Evolutionary conservation across 2,329 filamentous ascomycete genomes (phyloP).

Genomic region (Aurifilum marmelostoma): DNA sequence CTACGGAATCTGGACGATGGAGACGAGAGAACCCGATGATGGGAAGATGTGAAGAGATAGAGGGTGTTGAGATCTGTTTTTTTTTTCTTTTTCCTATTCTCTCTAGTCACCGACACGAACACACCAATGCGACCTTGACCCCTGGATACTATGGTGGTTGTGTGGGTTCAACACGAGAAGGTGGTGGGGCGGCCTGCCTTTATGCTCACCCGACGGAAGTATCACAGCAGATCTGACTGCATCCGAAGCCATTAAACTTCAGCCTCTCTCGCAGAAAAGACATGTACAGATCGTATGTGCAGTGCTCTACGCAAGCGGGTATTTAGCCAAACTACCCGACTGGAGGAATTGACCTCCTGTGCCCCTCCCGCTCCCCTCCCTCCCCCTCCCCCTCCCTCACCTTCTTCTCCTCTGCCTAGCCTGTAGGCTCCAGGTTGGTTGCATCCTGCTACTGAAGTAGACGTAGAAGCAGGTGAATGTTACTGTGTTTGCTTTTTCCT

Average conservation of each 20-base stretch:
- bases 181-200: background rate
- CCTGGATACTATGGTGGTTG: no score
- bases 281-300: slow-evolving; percentile 8
- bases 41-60: slow-evolving; percentile 11
- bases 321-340: slow-evolving; percentile 20
- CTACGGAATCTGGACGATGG: slow-evolving; percentile 18
- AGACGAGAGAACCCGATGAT: slow-evolving; percentile 18
- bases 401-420: background rate
- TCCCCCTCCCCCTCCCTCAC: no score
- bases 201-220: background rate
- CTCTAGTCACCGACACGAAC: no score
- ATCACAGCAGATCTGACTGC: background rate
- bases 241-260: background rate
- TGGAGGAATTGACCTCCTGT: slow-evolving; percentile 14
- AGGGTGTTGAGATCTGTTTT: background rate
- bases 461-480: background rate
- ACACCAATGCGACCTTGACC: no score
- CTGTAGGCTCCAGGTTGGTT: background rate
- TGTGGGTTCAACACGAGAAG: background rate
- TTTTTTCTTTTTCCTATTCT: no score
- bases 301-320: background rate
- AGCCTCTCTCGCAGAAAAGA: background rate
- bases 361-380: no score
- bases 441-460: background rate
- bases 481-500: background rate